Conservation (phyloP, 2,329 filamentous ascomycete genomes). For the Leptographium lundbergii region DNA sequence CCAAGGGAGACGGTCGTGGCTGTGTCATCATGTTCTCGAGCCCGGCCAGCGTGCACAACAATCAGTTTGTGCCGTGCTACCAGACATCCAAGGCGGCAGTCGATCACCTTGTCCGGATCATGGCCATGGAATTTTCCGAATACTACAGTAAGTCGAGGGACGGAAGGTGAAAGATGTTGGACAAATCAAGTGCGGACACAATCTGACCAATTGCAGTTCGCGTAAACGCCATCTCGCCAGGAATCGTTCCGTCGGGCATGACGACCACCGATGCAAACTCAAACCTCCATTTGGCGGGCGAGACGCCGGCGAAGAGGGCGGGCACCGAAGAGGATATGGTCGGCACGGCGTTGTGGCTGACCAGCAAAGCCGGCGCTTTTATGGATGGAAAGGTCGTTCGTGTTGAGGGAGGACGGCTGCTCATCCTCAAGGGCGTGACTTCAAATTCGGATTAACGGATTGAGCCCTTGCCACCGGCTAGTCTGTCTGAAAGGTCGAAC, state of each 20-base stretch:
- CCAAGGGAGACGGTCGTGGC: slow-evolving; percentile 11
- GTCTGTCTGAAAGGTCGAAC: too few species aligned
- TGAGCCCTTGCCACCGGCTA: too few species aligned
- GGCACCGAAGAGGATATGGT: slow-evolving; percentile 5
- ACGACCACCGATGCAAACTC: slow-evolving; percentile 2
- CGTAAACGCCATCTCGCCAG: slow-evolving; percentile 5
- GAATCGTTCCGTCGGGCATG: slow-evolving; percentile 4
- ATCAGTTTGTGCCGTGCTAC: slow-evolving; percentile 6
- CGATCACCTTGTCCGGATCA: slow-evolving; percentile 6
- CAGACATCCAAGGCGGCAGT: slow-evolving; percentile 7
- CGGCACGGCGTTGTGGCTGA: slow-evolving; percentile 4
- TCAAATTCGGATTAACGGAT: neutral
- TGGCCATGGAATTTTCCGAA: slow-evolving; percentile 3
- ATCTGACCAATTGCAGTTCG: neutral
- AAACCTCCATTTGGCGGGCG: slow-evolving; percentile 1
- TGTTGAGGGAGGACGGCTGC: slow-evolving; percentile 1
- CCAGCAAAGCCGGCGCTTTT: slow-evolving; percentile 2
- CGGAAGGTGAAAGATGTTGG: neutral
- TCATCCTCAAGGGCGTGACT: slow-evolving; percentile 1
- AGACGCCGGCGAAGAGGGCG: slow-evolving; percentile 1
- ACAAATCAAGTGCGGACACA: too few species aligned
- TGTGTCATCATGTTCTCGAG: slow-evolving; percentile 14
- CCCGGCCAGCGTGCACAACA: slow-evolving; percentile 12
- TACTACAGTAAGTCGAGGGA: neutral
- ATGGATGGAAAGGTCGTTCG: slow-evolving; percentile 7